Evolutionary conservation across 768 basidiomycete species (phyloP), one percentile per base, ranked within the genome.

Genomic region (Rhodosporidiobolus odoratus): DNA sequence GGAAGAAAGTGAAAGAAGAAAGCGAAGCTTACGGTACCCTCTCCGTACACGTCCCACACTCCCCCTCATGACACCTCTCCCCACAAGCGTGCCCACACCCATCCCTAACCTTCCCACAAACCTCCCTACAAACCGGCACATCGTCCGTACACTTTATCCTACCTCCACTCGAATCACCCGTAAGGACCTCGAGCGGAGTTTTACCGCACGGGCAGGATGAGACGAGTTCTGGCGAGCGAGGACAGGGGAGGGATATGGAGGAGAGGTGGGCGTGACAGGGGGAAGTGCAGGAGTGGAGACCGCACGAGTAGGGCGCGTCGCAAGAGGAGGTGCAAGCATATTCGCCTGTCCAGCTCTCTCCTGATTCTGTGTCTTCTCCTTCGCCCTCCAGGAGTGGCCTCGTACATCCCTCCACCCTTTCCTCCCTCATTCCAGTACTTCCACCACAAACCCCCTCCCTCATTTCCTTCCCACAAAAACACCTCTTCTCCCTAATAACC

Each of bases 171-270:
- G 60, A 53, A 23, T 47, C 40, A 21, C 78, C 68, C 6, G 52
- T n/a, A 10, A 82, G 75, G 3, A 82, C 80, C 7, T 82, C 78
- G 66, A 88, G 85, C 4, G 81, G 78, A 54, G 82, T 83, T 62
- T 86, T 85, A 19, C 91, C 92, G 72, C 96, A 99, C 0, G 92
- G 90, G 77, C 95, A 97, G 37, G 85, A 85, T 0, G 83, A 84
- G 38, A 94, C 81, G 19, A 83, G 77, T 1, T 82, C 80, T 0
- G 93, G 92, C 0, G 90, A 88, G 35, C 83, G 82, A 2, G 93
- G 92, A 77, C 92, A 96, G 0, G 80, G 78, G 0, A 85, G 82
- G 0, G 88, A 83, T 9, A 74, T 78, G 10, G 82, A 78, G 1
- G 86, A 86, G 2, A 88, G 88, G 3, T 89, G 85, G 21, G 71